A percentile compares a stretch with the other conserved stretches of the same genome.
Conservation (phyloP, 2,329 filamentous ascomycete species). For the Pyrenochaeta sp. region DNA sequence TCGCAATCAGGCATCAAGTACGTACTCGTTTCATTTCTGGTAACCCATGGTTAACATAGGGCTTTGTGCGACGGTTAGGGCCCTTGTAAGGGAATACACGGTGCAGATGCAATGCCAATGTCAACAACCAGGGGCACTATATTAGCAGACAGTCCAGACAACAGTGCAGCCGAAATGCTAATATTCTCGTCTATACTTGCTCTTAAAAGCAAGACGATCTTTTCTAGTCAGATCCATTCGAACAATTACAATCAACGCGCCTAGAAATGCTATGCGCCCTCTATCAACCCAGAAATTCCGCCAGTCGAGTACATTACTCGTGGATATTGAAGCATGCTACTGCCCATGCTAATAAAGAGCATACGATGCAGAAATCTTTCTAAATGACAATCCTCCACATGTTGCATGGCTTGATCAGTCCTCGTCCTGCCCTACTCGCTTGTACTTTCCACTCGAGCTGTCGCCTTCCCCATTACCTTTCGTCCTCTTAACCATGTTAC, state of each 20-base stretch:
- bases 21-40: background rate
- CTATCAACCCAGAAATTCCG: slow-evolving; percentile 36
- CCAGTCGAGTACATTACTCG: slow-evolving; percentile 27
- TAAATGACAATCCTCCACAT: slow-evolving; percentile 26
- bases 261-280: slow-evolving; percentile 37
- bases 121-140: slow-evolving; percentile 12
- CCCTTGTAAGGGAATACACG: background rate
- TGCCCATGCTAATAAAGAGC: slow-evolving; percentile 24
- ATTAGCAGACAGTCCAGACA: slow-evolving; percentile 3
- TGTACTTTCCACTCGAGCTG: slow-evolving; percentile 56
- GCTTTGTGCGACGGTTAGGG: background rate
- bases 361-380: slow-evolving; percentile 29
- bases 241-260: slow-evolving; percentile 20
- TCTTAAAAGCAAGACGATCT: background rate
- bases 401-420: slow-evolving; percentile 21
- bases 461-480: slow-evolving; percentile 57
- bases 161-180: slow-evolving; percentile 10
- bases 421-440: slow-evolving; percentile 55
- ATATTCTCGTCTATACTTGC: slow-evolving; percentile 14
- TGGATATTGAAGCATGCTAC: slow-evolving; percentile 38
- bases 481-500: slow-evolving; percentile 67
- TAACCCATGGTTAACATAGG: background rate
- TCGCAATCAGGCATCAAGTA: background rate
- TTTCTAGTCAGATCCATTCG: background rate
- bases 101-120: background rate